Conservation (phyloP, 805 yeast species). For the Wickerhamia fluorescens region DNA sequence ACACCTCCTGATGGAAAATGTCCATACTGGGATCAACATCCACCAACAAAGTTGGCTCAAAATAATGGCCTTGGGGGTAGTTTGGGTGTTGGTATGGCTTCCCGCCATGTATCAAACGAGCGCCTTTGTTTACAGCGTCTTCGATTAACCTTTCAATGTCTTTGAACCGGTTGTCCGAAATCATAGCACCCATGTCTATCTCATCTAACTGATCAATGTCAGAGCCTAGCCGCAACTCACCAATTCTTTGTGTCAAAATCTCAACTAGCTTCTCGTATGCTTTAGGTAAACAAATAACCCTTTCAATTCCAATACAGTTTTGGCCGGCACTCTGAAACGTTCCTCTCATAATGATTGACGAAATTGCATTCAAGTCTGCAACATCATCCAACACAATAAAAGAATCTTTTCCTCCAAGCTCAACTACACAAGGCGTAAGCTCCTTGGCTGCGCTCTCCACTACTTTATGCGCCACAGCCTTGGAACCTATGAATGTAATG, state of each 20-base stretch:
- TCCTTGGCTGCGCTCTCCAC: conserved; percentile 74
- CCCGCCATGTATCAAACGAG: conserved; percentile 76
- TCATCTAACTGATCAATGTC: conserved; percentile 87
- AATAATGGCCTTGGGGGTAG: conserved; percentile 93
- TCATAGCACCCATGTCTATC: conserved; percentile 95
- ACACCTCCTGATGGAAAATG: conserved; percentile 85
- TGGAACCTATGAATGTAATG: conserved; percentile 93
- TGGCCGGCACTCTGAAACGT: conserved; percentile 97
- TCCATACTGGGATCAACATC: conserved; percentile 72
- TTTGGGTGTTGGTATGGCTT: conserved; percentile 75
- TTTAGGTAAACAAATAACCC: conserved; percentile 74
- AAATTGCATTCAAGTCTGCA: conserved; percentile 44
- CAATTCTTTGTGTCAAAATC: conserved; percentile 52
- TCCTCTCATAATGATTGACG: conserved; percentile 84
- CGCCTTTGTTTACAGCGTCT: conserved; percentile 79
- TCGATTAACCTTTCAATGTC: conserved; percentile 57
- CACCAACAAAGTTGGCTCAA: conserved; percentile 79
- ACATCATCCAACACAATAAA: conserved; percentile 80
- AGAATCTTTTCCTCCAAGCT: conserved; percentile 95
- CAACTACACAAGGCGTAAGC: conserved; percentile 93
- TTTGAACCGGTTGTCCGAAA: conserved; percentile 68
- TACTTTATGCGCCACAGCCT: conserved; percentile 87
- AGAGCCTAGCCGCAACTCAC: conserved; percentile 70
- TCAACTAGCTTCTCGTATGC: conserved; percentile 59
- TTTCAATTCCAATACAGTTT: conserved; percentile 95